phyloP scores from a whole-genome alignment of 495 filamentous ascomycete species.

The Thermochaetoides thermophila region DNA sequence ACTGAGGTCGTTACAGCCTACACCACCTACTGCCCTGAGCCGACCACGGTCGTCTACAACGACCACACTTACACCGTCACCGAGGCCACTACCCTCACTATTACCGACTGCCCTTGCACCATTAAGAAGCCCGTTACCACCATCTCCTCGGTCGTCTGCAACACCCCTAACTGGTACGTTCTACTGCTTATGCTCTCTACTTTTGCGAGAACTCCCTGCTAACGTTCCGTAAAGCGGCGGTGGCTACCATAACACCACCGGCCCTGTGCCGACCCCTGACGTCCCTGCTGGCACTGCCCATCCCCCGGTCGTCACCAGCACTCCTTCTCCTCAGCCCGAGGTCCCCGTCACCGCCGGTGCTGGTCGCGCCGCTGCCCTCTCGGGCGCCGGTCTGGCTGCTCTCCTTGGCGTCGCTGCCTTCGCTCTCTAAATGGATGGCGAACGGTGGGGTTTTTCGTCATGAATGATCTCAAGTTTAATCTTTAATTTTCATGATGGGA shows the following conservation, averaged over 20 bases:
- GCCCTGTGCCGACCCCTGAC: conserved; percentile 13
- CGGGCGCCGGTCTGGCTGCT: conserved; percentile 56
- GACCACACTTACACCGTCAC: conserved; percentile 67
- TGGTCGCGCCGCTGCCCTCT: conserved; percentile 50
- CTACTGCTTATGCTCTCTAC: too few relatives aligned
- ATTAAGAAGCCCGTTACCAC: conserved; percentile 53
- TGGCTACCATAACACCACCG: conserved; percentile 20
- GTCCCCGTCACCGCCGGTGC: conserved; percentile 49
- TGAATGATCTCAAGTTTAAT: too few relatives aligned
- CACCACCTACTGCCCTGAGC: conserved; percentile 74
- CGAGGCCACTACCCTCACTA: conserved; percentile 63
- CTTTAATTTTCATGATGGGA: too few relatives aligned
- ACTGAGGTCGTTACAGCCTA: conserved; percentile 67
- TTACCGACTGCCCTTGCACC: conserved; percentile 67
- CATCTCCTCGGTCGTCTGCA: conserved; percentile 48
- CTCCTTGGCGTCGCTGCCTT: conserved; percentile 60
- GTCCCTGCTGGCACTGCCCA: conserved; percentile 32
- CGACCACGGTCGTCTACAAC: conserved; percentile 57
- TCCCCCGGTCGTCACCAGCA: conserved; percentile 24
- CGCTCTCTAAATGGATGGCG: conserved; percentile 47
- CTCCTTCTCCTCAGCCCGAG: too few relatives aligned
- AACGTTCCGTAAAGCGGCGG: too few relatives aligned
- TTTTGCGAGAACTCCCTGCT: too few relatives aligned
- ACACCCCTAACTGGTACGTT: conserved; percentile 52
- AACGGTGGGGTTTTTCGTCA: too few relatives aligned